Conservation (phyloP, 1,284 basidiomycete species). For the Marasmius oreades region DNA sequence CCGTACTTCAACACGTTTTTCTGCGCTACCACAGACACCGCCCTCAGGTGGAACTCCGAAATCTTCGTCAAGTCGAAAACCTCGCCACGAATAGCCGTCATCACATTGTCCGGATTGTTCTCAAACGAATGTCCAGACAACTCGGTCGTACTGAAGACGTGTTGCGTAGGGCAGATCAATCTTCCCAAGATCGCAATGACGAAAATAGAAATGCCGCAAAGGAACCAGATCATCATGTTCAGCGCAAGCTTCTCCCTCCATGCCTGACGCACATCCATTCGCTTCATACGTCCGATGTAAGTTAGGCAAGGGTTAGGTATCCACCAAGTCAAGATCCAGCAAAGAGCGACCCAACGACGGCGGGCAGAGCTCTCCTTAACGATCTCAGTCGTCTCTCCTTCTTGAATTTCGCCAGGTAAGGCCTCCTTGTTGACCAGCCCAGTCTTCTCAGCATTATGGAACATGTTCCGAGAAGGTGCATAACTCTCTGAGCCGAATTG, state of each 20-base stretch:
- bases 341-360: slow-evolving; percentile 84
- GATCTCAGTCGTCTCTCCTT: slow-evolving; percentile 85
- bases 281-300: slow-evolving; percentile 87
- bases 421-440: slow-evolving; percentile 78
- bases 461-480: slow-evolving; percentile 94
- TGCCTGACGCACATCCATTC: slow-evolving; percentile 90
- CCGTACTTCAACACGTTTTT: slow-evolving; percentile 80
- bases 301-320: slow-evolving; percentile 72
- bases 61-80: slow-evolving; percentile 79
- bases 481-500: slow-evolving; percentile 88
- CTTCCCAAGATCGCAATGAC: slow-evolving; percentile 88
- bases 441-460: slow-evolving; percentile 75
- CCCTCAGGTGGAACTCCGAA: slow-evolving; percentile 57
- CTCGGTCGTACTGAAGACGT: slow-evolving; percentile 83
- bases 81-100: slow-evolving; percentile 86
- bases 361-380: slow-evolving; percentile 79
- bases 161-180: slow-evolving; percentile 92
- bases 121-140: slow-evolving; percentile 68
- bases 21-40: slow-evolving; percentile 72
- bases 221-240: slow-evolving; percentile 95
- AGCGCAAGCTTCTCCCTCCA: slow-evolving; percentile 98
- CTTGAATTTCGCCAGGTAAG: slow-evolving; percentile 74
- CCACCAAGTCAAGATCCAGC: slow-evolving; percentile 93
- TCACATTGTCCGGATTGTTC: slow-evolving; percentile 71
- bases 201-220: slow-evolving; percentile 86